Evolutionary conservation across 2,329 filamentous ascomycete genomes (phyloP).

Genomic region (Balansia obtecta): DNA sequence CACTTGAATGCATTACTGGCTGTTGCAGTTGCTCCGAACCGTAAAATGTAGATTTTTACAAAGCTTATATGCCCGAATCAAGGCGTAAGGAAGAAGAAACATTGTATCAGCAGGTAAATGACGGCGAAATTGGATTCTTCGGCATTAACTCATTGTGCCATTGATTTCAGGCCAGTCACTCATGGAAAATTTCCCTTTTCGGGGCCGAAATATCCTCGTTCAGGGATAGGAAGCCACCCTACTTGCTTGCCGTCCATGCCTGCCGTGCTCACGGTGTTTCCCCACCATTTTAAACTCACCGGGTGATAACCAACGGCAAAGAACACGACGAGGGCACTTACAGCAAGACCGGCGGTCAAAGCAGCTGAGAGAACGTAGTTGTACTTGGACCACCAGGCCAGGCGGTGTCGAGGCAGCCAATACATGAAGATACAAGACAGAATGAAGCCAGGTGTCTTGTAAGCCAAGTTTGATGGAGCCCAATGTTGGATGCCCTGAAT

Average conservation of each 20-base stretch:
- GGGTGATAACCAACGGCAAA: conserved; percentile 24
- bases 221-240: conserved; percentile 11
- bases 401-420: conserved; percentile 21
- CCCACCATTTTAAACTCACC: conserved; percentile 29
- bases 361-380: not conserved
- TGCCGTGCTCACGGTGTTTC: conserved; percentile 20
- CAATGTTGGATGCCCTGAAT: conserved; percentile 31
- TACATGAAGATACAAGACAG: conserved; percentile 28
- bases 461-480: conserved; percentile 29
- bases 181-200: conserved; percentile 13
- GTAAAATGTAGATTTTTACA: too few relatives aligned
- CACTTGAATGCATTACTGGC: too few relatives aligned
- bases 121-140: too few relatives aligned
- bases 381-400: conserved; percentile 34
- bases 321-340: conserved; percentile 30
- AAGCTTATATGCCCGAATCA: too few relatives aligned
- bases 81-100: too few relatives aligned
- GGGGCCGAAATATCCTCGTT: conserved; percentile 16
- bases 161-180: too few relatives aligned
- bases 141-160: too few relatives aligned
- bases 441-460: conserved; percentile 30
- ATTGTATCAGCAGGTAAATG: too few relatives aligned
- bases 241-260: conserved; percentile 12
- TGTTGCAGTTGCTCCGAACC: too few relatives aligned
- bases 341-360: conserved; percentile 28